phyloP scores from a whole-genome alignment of 352 stramenopile genomes.

The Halophytophthora polymorphica region DNA sequence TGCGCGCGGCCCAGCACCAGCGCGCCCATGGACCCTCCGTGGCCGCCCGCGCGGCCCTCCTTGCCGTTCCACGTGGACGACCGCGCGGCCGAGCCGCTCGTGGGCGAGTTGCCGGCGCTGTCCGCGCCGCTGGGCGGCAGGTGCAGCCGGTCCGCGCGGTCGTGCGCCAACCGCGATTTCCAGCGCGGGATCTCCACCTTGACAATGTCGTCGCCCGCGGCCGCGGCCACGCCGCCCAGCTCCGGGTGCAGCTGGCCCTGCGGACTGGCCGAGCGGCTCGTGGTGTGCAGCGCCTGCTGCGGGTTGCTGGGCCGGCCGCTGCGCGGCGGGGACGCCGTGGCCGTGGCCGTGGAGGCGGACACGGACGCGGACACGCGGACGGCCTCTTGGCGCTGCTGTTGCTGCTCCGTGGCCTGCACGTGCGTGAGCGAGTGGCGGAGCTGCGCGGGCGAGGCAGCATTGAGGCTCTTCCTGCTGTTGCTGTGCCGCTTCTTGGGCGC shows the following conservation, averaged over 20 bases:
- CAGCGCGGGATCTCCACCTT: constrained; percentile 75
- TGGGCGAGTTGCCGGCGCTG: constrained; percentile 32
- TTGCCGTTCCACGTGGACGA: constrained; percentile 60
- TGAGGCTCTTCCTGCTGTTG: constrained; percentile 27
- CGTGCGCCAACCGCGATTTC: constrained; percentile 52
- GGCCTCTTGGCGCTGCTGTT: constrained; percentile 18
- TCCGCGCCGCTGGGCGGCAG: constrained; percentile 19
- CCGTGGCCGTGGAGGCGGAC: constrained; percentile 28
- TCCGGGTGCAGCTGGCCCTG: constrained; percentile 30
- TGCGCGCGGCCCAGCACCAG: constrained; percentile 22
- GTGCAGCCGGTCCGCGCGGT: constrained; percentile 39
- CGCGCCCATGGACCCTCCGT: constrained; percentile 36
- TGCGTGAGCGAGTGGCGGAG: constrained; percentile 53
- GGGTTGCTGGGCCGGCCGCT: constrained; percentile 17
- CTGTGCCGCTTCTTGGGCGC: constrained; percentile 28
- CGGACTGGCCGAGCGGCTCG: constrained; percentile 25
- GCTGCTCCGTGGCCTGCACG: constrained; percentile 25
- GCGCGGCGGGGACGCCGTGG: constrained; percentile 20
- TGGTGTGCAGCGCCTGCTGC: constrained; percentile 20
- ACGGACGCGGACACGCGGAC: constrained; percentile 20
- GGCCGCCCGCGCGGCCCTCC: constrained; percentile 22
- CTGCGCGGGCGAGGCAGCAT: constrained; percentile 1
- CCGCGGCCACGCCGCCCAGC: constrained; percentile 22
- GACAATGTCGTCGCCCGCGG: constrained; percentile 52
- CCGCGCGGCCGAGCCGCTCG: constrained; percentile 14